Conservation (phyloP, 2,329 filamentous ascomycete species). For the Colletotrichum phormii region DNA sequence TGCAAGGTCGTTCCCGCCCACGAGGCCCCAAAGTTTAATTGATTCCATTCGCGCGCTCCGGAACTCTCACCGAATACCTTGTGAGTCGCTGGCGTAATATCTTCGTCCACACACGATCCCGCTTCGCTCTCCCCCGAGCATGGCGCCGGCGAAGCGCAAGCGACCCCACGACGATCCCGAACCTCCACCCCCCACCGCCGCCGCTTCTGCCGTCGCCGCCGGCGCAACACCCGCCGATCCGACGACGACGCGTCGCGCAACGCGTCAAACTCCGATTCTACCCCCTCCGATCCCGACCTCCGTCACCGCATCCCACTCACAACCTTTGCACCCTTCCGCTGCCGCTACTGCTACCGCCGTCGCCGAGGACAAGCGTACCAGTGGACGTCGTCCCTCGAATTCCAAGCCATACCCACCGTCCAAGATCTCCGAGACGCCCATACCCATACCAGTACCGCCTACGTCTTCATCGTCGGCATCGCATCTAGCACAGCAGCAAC, state of each 20-base stretch:
- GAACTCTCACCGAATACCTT: background rate
- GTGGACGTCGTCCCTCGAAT: constrained; percentile 34
- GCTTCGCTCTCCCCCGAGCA: constrained; percentile 13
- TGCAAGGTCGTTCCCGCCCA: constrained; percentile 27
- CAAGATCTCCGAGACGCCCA: constrained; percentile 23
- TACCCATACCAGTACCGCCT: constrained; percentile 22
- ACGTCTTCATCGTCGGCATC: constrained; percentile 1
- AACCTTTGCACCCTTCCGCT: constrained; percentile 35
- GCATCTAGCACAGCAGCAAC: background rate
- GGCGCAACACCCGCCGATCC: constrained; percentile 38
- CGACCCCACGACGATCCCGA: constrained; percentile 44
- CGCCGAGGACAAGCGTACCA: constrained; percentile 40
- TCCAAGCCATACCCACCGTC: constrained; percentile 1
- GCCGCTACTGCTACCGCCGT: constrained; percentile 28
- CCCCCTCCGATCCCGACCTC: constrained; percentile 46
- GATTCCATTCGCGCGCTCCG: constrained; percentile 3
- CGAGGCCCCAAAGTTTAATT: constrained; percentile 31
- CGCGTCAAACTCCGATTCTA: constrained; percentile 53
- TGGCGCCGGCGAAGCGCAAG: constrained; percentile 51
- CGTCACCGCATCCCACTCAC: constrained; percentile 33
- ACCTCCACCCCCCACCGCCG: constrained; percentile 26
- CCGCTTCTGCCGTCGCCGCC: constrained; percentile 19
- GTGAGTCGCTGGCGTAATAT: background rate
- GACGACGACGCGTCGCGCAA: constrained; percentile 52
- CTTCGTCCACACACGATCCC: background rate